A percentile compares a stretch with the other conserved stretches of the same genome.
Conservation (phyloP, 208 protist genomes). For the Trypanosoma rangeli region DNA sequence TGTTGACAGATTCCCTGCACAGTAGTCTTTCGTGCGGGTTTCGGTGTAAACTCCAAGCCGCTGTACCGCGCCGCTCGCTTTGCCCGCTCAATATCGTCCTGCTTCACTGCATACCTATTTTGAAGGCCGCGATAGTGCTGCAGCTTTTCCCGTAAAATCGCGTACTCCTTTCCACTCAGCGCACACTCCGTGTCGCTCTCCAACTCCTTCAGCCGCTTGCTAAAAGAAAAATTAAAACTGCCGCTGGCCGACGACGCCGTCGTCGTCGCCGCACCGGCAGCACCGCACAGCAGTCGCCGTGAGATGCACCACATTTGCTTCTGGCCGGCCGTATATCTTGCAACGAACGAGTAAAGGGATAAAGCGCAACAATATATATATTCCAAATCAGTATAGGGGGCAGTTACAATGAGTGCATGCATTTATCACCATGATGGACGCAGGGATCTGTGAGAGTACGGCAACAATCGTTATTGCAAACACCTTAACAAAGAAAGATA, state of each 20-base stretch:
- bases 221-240: constrained; percentile 28
- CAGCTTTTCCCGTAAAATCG: constrained; percentile 59
- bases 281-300: constrained; percentile 2
- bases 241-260: background rate
- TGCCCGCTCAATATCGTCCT: constrained; percentile 80
- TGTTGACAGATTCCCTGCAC: background rate
- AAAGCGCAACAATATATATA: background rate
- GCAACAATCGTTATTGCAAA: background rate
- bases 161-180: constrained; percentile 57
- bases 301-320: constrained; percentile 25
- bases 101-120: constrained; percentile 80
- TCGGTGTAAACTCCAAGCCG: constrained; percentile 83
- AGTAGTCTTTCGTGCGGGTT: constrained; percentile 31
- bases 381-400: background rate
- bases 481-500: background rate
- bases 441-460: background rate
- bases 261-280: background rate
- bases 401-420: background rate
- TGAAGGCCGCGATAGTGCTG: constrained; percentile 66
- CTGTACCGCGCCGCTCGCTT: constrained; percentile 75
- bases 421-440: background rate
- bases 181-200: constrained; percentile 26
- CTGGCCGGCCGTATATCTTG: background rate
- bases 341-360: constrained; percentile 1
- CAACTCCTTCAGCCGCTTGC: constrained; percentile 38